A percentile compares a stretch with the other conserved stretches of the same genome.
Evolutionary conservation across 2,329 filamentous ascomycete species (phyloP).

Genomic region (Fusarium luffae): DNA sequence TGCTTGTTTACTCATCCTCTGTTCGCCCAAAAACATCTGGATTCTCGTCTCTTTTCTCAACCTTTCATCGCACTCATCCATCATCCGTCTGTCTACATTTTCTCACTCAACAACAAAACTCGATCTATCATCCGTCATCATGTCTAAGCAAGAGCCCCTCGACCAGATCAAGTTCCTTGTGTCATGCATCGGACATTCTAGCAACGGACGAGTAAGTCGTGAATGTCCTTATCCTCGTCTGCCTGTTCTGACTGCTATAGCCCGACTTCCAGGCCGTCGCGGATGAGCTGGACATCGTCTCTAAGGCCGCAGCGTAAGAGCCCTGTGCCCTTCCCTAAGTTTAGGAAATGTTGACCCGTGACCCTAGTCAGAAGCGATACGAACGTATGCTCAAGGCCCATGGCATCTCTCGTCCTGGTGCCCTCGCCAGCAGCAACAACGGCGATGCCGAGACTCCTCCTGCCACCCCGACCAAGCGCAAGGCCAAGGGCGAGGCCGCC

Average conservation of each 20-base stretch:
- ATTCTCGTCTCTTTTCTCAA: not conserved
- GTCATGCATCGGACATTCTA: constrained; percentile 70
- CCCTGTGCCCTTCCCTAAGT: not conserved
- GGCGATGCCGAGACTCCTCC: constrained; percentile 17
- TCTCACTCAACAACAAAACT: constrained; percentile 1
- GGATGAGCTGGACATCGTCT: constrained; percentile 69
- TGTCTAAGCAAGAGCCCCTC: constrained; percentile 64
- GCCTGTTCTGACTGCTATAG: constrained; percentile 52
- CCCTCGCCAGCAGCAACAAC: not conserved
- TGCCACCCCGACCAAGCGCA: constrained; percentile 47
- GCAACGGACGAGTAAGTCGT: constrained; percentile 66
- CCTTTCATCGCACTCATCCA: not conserved
- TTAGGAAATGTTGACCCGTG: not conserved
- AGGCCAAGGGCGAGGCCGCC: constrained; percentile 38
- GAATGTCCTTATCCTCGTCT: not conserved
- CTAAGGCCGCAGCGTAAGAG: constrained; percentile 76
- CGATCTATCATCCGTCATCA: constrained; percentile 50
- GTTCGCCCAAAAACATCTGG: not conserved
- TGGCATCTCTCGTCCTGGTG: constrained; percentile 54
- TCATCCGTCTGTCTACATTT: not conserved
- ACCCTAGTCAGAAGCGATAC: constrained; percentile 71
- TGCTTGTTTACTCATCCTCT: not conserved
- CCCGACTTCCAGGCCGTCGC: constrained; percentile 75
- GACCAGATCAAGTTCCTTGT: constrained; percentile 73
- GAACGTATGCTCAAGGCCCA: constrained; percentile 72